Evolutionary conservation across 1,139 yeast genomes (phyloP).

Genomic region (Hemisphaericaspora xylanilytica): DNA sequence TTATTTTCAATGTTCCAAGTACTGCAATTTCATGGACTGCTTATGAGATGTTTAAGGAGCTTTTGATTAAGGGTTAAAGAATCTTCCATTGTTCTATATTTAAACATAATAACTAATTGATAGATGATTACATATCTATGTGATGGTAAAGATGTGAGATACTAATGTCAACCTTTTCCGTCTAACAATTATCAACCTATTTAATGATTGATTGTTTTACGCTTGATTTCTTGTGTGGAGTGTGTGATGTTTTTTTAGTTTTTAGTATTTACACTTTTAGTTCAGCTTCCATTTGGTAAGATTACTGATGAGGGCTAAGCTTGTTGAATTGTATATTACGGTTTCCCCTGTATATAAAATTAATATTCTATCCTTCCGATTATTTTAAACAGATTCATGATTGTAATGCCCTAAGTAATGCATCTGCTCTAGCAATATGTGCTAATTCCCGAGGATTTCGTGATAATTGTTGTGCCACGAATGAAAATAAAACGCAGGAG

Average conservation of each 20-base stretch:
- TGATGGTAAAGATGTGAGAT: neutral
- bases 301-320: neutral
- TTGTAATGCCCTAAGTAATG: constrained; percentile 24
- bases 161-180: neutral
- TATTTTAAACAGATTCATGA: too few relatives aligned
- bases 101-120: neutral
- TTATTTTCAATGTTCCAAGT: constrained; percentile 90
- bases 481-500: constrained; percentile 75
- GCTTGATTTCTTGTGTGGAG: neutral
- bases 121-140: neutral
- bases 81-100: neutral
- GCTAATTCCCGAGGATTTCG: constrained; percentile 37
- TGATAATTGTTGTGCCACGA: constrained; percentile 68
- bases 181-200: constrained; percentile 1
- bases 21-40: constrained; percentile 99
- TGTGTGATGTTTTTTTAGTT: neutral
- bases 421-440: constrained; percentile 31
- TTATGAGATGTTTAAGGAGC: constrained; percentile 93
- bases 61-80: constrained; percentile 32
- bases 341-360: constrained; percentile 3
- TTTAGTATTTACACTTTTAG: neutral
- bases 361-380: too few relatives aligned
- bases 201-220: constrained; percentile 2
- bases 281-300: neutral
- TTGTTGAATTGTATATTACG: constrained; percentile 1